A percentile compares a stretch with the other conserved stretches of the same genome.
Evolutionary conservation across 2,329 filamentous ascomycete genomes (phyloP).

Genomic region (Lachnellula hyalina): DNA sequence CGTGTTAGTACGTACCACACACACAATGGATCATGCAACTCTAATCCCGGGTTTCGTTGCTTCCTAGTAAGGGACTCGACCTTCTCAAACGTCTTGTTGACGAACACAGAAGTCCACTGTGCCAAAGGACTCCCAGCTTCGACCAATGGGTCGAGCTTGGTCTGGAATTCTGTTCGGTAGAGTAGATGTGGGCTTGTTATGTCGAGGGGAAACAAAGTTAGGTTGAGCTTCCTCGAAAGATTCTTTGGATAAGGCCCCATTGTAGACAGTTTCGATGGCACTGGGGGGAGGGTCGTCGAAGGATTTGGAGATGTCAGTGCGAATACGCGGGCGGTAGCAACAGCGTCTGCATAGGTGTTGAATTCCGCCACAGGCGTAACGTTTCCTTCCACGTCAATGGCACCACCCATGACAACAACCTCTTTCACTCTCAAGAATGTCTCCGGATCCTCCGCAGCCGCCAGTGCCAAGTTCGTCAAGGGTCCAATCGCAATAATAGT

Average conservation of each 20-base stretch:
- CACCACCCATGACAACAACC: conserved; percentile 92
- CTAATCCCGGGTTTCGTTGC: conserved; percentile 54
- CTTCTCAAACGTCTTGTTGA: conserved; percentile 64
- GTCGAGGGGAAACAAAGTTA: conserved; percentile 71
- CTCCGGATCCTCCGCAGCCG: conserved; percentile 81
- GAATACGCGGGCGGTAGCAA: conserved; percentile 71
- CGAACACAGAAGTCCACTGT: conserved; percentile 66
- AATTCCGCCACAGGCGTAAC: conserved; percentile 85
- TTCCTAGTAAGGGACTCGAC: conserved; percentile 58
- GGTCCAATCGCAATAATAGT: conserved; percentile 89
- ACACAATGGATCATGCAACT: conserved; percentile 70
- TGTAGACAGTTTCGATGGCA: conserved; percentile 44
- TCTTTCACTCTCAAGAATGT: conserved; percentile 86
- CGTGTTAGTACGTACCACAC: conserved; percentile 71
- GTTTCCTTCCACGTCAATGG: conserved; percentile 75
- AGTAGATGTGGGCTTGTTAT: conserved; percentile 69
- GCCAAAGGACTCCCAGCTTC: conserved; percentile 65
- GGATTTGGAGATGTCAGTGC: conserved; percentile 72
- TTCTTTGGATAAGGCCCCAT: conserved; percentile 58
- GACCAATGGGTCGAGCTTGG: conserved; percentile 49
- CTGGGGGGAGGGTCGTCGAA: conserved; percentile 71
- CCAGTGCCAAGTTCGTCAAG: conserved; percentile 86
- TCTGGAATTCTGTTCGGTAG: conserved; percentile 52
- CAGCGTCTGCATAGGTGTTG: conserved; percentile 86
- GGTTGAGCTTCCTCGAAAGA: conserved; percentile 57